Evolutionary conservation across 768 basidiomycete genomes (phyloP).

Genomic region (Trametes cinnabarina): DNA sequence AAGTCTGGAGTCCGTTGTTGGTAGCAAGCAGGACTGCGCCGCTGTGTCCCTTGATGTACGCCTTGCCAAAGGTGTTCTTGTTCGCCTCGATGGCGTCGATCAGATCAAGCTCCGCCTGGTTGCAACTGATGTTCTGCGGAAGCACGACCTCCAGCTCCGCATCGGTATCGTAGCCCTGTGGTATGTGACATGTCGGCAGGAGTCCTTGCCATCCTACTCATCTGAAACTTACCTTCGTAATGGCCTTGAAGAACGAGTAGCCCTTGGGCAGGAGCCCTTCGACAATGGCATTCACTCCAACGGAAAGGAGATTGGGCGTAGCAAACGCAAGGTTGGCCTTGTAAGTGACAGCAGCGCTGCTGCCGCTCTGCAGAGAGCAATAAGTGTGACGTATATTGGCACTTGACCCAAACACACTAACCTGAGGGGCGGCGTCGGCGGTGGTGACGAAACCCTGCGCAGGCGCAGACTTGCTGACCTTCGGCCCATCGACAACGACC

Average conservation of each 20-base stretch:
- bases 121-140: not conserved
- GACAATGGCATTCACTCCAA: not conserved
- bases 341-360: not conserved
- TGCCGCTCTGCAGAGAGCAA: too few relatives aligned
- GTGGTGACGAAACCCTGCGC: too few relatives aligned
- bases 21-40: not conserved
- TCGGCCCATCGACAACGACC: too few relatives aligned
- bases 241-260: not conserved
- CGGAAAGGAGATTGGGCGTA: not conserved
- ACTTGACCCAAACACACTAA: too few relatives aligned
- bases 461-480: too few relatives aligned
- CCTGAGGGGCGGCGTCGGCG: too few relatives aligned
- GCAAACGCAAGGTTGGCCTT: slow-evolving; percentile 1
- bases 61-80: not conserved
- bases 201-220: not conserved
- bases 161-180: not conserved
- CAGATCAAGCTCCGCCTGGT: not conserved
- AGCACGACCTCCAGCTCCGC: not conserved
- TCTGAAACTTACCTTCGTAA: not conserved
- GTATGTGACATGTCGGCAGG: not conserved
- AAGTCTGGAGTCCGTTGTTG: not conserved
- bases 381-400: too few relatives aligned
- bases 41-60: slow-evolving; percentile 3
- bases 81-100: not conserved
- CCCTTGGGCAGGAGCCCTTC: not conserved